Conservation (phyloP, 768 basidiomycete genomes). For the Boletus huronensis region DNA sequence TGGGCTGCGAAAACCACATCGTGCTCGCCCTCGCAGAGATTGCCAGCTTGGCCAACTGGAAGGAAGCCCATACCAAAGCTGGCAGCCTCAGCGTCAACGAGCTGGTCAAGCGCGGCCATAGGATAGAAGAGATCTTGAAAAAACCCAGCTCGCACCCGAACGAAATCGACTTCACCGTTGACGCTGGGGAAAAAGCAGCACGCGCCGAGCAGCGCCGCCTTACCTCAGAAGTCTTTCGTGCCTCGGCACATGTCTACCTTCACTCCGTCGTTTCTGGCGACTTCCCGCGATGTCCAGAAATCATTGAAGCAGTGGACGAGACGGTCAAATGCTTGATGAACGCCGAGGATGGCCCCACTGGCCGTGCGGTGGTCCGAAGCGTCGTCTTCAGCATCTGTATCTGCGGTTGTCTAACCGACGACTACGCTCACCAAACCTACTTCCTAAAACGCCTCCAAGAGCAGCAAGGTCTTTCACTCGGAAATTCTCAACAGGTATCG, state of each 20-base stretch:
- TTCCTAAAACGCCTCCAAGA: conserved; percentile 47
- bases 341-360: conserved; percentile 36
- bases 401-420: conserved; percentile 64
- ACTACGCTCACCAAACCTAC: conserved; percentile 38
- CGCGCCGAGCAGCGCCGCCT: conserved; percentile 38
- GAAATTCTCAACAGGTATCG: conserved; percentile 60
- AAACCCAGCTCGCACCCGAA: conserved; percentile 10
- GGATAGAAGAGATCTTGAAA: conserved; percentile 44
- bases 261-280: conserved; percentile 76
- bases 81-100: conserved; percentile 57
- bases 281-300: conserved; percentile 61
- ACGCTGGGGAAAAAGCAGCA: background rate
- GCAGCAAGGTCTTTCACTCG: conserved; percentile 52
- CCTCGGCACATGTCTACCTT: conserved; percentile 71
- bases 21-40: conserved; percentile 79
- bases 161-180: background rate
- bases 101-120: conserved; percentile 51
- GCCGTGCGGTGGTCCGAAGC: conserved; percentile 63
- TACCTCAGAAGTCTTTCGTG: conserved; percentile 65
- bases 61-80: conserved; percentile 36
- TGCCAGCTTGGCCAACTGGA: conserved; percentile 64
- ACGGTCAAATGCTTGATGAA: conserved; percentile 46
- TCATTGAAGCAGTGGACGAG: conserved; percentile 50
- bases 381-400: conserved; percentile 79
- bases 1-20: conserved; percentile 81